A percentile compares a stretch with the other conserved stretches of the same genome.
These are phyloP conservation scores for Yamadazyma buinensis DNA, from an alignment of 1,139 yeast genomes.

Conservation along the genomic window DNA sequence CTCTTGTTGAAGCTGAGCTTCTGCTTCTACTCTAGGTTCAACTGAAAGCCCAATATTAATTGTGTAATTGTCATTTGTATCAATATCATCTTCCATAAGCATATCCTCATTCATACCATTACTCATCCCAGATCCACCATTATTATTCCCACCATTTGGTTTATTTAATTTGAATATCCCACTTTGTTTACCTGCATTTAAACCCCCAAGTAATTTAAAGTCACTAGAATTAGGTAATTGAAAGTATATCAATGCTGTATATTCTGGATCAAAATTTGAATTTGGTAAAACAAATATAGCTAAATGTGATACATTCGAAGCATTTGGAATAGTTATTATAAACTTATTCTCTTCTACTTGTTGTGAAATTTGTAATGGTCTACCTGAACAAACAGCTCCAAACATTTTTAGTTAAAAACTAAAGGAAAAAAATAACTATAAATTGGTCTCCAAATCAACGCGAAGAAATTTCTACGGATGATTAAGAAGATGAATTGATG, in stretches of 20 bases:
- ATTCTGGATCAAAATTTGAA: slow-evolving; percentile 50
- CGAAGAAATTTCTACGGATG: slow-evolving; percentile 3
- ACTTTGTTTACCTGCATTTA: slow-evolving; percentile 75
- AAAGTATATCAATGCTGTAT: slow-evolving; percentile 82
- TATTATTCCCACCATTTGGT: slow-evolving; percentile 8
- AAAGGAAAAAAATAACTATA: no score
- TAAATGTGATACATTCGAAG: slow-evolving; percentile 64
- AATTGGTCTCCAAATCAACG: no score
- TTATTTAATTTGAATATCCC: slow-evolving; percentile 79
- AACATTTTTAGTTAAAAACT: no score
- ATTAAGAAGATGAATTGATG: slow-evolving; percentile 6
- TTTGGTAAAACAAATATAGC: slow-evolving; percentile 77
- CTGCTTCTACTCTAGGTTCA: slow-evolving; percentile 68
- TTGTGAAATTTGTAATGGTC: slow-evolving; percentile 51
- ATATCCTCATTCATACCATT: slow-evolving; percentile 18
- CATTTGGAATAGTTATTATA: slow-evolving; percentile 59
- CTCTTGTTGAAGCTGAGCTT: slow-evolving; percentile 26
- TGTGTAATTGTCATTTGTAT: slow-evolving; percentile 22
- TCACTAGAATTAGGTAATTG: slow-evolving; percentile 70
- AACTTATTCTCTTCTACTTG: slow-evolving; percentile 65
- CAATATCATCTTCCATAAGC: slow-evolving; percentile 31
- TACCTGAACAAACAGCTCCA: slow-evolving; percentile 56
- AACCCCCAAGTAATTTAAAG: slow-evolving; percentile 74
- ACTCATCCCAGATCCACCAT: slow-evolving; percentile 10
- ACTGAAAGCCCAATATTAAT: slow-evolving; percentile 84